Base-by-base conservation (phyloP, 2,329 filamentous ascomycete species). In the Neopestalotiopsis sp. region DNA sequence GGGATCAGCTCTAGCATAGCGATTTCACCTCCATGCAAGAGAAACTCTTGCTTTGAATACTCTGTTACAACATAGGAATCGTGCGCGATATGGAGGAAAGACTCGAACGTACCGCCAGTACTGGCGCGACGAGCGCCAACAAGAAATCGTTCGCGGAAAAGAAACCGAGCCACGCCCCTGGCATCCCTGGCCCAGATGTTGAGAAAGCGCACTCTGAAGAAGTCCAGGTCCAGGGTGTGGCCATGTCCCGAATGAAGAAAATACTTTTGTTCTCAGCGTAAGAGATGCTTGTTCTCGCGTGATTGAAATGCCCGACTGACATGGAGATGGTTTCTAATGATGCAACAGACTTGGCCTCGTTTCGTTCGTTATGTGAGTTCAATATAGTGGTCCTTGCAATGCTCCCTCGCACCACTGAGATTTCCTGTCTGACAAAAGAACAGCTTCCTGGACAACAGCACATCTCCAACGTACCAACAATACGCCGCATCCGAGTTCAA, bases 401-500 rank as follows among this genome's bases (percentile, higher is more conserved):
- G 40, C 40, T 42, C 40, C 10, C 5, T 3, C 40, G 1, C 40
- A 24, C 24, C 1, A 24, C 24, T 2, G 24, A 24, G 24, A 24
- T 24, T 24, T 24, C 2, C 24, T 24, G 2, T 24, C 24, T 24
- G 2, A 24, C 24, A 24, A 2, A n/a, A 49, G 5, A n/a, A 17
- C 6, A 49, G 42, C 13, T 49, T 49, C 17, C 42, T 63, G 2
- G 79, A 81, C 70, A 78, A 79, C 65, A 74, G 78, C 2, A 81
- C 80, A 1, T 74, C 80, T 14, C 76, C 76, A 49, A 80, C 77
- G 5, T 83, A 83, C 72, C 76, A 78, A 59, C 80, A 79, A 67
- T 83, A 83, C 70, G 81, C 81, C 3, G 74, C 79, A 2, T 83
- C 81, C 1, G 74, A 77, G 14, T 83, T 83, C 68, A 72, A 79